Evolutionary conservation across 495 filamentous ascomycete genomes (phyloP), one percentile per base, ranked within the genome.

Genomic region (Penicillium pulvis): DNA sequence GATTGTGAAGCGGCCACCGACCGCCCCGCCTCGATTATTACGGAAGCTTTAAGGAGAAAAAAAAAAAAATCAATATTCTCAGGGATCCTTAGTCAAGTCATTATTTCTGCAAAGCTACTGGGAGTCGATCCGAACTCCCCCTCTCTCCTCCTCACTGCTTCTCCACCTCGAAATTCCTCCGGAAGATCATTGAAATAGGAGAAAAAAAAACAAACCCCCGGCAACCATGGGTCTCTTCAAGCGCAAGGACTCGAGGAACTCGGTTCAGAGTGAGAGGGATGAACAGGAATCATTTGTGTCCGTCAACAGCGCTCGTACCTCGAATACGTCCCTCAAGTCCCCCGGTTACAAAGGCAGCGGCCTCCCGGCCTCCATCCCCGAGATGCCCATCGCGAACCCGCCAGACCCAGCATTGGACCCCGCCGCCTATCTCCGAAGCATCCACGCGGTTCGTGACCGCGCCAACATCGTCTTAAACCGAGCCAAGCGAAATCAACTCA

Each of bases 331-430:
- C 16, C 68, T 85, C 53, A 81, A 75, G 62, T 86, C 85, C 5
- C 80, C 83, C 53, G 75, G 72, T 12, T 74, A 74, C 66, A 79
- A 75, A 53, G 73, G 72, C 50, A 69, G 67, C 48, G 67, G 71
- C 5, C 68, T 77, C 50, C 77, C 73, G n/a, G 78, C 78, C 16
- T 75, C 78, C 49, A 79, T 84, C 61, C 80, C 79, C 43, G 81
- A 86, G 65, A 77, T 96, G 59, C 81, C 91, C 51, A 83, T 97
- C 24, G 90, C 94, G 51, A 88, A 83, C 69, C 84, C 91, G 5
- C 93, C 94, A 42, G 94, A 98, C 77, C 93, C 94, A 64, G 83
- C 84, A 50, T 79, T 95, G 61, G 93, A 98, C 69, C 94, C 94
- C 16, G 93, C 90, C 14, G 92, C 86, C 53, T 98, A 98, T 75